A percentile compares a stretch with the other conserved stretches of the same genome.
Evolutionary conservation across 1,284 basidiomycete species (phyloP).

Genomic region (Peniophora sp.): DNA sequence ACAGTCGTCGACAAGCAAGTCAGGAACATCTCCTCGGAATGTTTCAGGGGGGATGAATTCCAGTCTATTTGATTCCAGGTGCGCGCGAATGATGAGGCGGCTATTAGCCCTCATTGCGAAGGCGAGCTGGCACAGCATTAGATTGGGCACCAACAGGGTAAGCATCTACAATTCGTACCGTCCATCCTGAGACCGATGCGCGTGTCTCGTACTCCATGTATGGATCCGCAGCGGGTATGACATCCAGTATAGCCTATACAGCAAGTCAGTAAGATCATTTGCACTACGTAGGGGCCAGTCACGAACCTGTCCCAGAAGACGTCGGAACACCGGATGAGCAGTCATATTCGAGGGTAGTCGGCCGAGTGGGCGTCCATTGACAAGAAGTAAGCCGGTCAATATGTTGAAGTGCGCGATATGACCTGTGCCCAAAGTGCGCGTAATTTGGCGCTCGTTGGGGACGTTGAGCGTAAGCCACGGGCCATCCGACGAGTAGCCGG

Average conservation of each 20-base stretch:
- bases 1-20: conserved; percentile 22
- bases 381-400: conserved; percentile 30
- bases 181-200: not conserved
- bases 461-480: too few relatives aligned
- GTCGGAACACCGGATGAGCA: conserved; percentile 22
- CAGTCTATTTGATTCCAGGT: not conserved
- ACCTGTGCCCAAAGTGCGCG: too few relatives aligned
- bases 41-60: conserved; percentile 21
- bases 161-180: not conserved
- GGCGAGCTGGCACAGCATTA: not conserved
- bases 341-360: conserved; percentile 27
- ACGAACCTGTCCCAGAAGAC: conserved; percentile 24
- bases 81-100: conserved; percentile 2
- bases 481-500: not conserved
- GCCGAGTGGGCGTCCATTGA: conserved; percentile 31
- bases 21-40: conserved; percentile 29
- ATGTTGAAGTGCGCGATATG: conserved; percentile 26
- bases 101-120: conserved; percentile 2
- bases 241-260: conserved; percentile 9
- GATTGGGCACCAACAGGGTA: too few relatives aligned
- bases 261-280: not conserved
- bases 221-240: conserved; percentile 6
- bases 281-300: conserved; percentile 3
- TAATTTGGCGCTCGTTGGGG: too few relatives aligned
- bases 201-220: conserved; percentile 9